phyloP scores from a whole-genome alignment of 2,329 filamentous ascomycete species.

The Trichoderma endophyticum region DNA sequence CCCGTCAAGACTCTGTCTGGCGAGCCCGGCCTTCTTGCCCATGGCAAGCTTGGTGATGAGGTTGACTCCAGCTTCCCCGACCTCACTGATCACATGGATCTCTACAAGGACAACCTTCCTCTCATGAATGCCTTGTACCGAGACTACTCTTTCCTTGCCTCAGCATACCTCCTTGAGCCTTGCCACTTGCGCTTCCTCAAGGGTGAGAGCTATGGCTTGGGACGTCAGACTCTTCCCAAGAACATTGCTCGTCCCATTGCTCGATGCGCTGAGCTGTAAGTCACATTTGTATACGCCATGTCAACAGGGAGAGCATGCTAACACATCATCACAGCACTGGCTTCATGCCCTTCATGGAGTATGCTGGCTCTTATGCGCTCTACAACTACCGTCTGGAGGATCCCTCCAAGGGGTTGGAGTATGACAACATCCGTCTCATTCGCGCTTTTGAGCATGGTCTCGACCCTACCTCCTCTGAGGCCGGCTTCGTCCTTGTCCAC shows the following conservation, averaged over 20 bases:
- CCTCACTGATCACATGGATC: constrained; percentile 69
- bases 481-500: constrained; percentile 93
- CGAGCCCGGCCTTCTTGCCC: constrained; percentile 72
- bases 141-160: constrained; percentile 88
- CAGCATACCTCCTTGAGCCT: constrained; percentile 85
- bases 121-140: constrained; percentile 83
- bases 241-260: constrained; percentile 79
- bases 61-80: constrained; percentile 74
- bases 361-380: constrained; percentile 64
- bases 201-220: constrained; percentile 75
- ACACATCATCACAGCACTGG: constrained; percentile 46
- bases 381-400: constrained; percentile 64
- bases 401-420: constrained; percentile 54
- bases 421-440: constrained; percentile 73
- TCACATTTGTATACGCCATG: constrained; percentile 25
- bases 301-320: background rate
- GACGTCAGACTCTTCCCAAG: constrained; percentile 67
- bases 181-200: constrained; percentile 73
- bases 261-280: constrained; percentile 80
- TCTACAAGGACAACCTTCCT: constrained; percentile 69
- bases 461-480: constrained; percentile 82
- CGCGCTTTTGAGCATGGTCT: constrained; percentile 89
- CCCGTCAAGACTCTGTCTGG: constrained; percentile 74
- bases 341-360: constrained; percentile 93
- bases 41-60: constrained; percentile 69